Evolutionary conservation across 371 early-diverging fungal genomes (phyloP).

Genomic region (Lichtheimia ramosa): DNA sequence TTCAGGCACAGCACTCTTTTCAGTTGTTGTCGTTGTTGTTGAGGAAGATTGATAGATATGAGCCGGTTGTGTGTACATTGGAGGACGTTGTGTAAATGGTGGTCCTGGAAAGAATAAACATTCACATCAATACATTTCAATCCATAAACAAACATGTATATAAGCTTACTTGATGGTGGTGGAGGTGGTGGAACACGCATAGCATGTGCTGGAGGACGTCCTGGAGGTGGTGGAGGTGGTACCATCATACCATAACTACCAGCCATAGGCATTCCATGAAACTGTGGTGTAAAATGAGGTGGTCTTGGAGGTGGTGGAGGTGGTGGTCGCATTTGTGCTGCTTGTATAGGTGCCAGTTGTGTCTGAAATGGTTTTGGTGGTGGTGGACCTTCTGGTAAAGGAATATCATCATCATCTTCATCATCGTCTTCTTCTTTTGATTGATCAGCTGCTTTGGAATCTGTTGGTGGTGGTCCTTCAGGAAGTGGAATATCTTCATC

Average conservation of each 20-base stretch:
- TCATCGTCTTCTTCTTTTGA: slow-evolving; percentile 22
- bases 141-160: not conserved
- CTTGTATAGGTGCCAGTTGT: slow-evolving; percentile 23
- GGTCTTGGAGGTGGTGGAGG: slow-evolving; percentile 13
- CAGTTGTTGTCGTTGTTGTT: not conserved
- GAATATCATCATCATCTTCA: slow-evolving; percentile 47
- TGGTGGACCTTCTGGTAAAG: slow-evolving; percentile 46
- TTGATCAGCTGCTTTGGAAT: not conserved
- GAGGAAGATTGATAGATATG: not conserved
- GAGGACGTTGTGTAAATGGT: not conserved
- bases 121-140: no score
- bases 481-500: slow-evolving; percentile 15
- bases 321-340: slow-evolving; percentile 18
- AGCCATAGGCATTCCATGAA: slow-evolving; percentile 2
- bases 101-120: not conserved
- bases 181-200: slow-evolving; percentile 15
- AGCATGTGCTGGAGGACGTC: slow-evolving; percentile 11
- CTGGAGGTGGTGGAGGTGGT: slow-evolving; percentile 9
- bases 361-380: slow-evolving; percentile 38
- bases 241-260: slow-evolving; percentile 2
- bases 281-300: slow-evolving; percentile 5
- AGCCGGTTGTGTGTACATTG: not conserved
- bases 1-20: not conserved
- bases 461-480: slow-evolving; percentile 13
- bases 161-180: slow-evolving; percentile 12